phyloP scores from a whole-genome alignment of 2,329 filamentous ascomycete genomes.

The Fusarium pseudocircinatum region DNA sequence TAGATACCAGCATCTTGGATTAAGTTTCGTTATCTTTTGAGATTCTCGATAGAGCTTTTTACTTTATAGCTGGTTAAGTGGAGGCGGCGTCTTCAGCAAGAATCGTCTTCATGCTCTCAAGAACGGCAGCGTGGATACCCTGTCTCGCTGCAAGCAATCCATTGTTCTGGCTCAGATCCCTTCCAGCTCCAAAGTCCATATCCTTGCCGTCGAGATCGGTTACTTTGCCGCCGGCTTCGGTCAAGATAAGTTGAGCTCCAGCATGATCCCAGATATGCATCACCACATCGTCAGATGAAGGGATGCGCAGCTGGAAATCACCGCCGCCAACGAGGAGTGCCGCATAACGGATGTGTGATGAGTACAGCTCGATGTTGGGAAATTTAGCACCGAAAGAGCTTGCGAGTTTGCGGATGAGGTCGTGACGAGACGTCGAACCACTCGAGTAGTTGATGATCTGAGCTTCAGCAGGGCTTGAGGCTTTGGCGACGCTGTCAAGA shows the following conservation, averaged over 20 bases:
- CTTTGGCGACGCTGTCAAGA: conserved; percentile 34
- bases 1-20: neutral
- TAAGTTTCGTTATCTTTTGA: neutral
- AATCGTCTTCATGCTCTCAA: conserved; percentile 44
- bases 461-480: conserved; percentile 31
- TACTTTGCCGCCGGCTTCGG: conserved; percentile 63
- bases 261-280: conserved; percentile 64
- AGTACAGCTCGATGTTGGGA: conserved; percentile 52
- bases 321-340: conserved; percentile 51
- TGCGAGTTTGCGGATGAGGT: conserved; percentile 46
- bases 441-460: conserved; percentile 49
- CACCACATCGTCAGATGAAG: conserved; percentile 21
- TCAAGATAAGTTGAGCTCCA: conserved; percentile 65
- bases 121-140: conserved; percentile 53
- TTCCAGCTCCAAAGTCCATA: conserved; percentile 50
- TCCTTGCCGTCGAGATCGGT: conserved; percentile 57
- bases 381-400: conserved; percentile 45
- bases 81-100: conserved; percentile 26
- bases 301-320: conserved; percentile 49
- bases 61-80: neutral
- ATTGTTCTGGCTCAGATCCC: conserved; percentile 47
- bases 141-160: conserved; percentile 57
- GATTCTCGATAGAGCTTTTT: neutral
- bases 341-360: conserved; percentile 53
- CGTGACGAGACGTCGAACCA: conserved; percentile 46